A percentile compares a stretch with the other conserved stretches of the same genome.
These are phyloP conservation scores for Amborella trichopoda DNA, from an alignment of 164 flowering plant genomes.

Conservation along the genomic window DNA sequence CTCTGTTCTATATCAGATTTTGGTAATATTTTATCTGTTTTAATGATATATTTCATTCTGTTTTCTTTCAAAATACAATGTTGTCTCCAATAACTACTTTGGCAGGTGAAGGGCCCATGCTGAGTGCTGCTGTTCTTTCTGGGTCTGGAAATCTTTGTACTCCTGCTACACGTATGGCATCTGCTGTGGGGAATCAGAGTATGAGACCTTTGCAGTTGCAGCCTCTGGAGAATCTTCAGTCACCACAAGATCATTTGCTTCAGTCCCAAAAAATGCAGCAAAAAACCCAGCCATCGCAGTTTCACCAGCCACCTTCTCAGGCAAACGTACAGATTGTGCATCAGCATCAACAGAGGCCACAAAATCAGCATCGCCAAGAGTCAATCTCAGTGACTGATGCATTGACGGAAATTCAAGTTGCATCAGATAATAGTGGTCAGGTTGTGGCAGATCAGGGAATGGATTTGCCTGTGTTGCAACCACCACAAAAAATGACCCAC, in stretches of 20 bases:
- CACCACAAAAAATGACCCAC: conserved; percentile 31
- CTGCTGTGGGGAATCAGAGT: conserved; percentile 42
- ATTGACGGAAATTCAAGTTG: conserved; percentile 42
- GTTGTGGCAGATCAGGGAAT: too few species aligned
- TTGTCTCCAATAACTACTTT: too few species aligned
- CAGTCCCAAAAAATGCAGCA: conserved; percentile 27
- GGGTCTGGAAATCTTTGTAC: conserved; percentile 52
- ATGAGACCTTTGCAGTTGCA: conserved; percentile 33
- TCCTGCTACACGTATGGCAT: conserved; percentile 34
- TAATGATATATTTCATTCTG: too few species aligned
- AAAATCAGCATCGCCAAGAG: conserved; percentile 43
- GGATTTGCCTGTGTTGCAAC: too few species aligned
- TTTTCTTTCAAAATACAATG: too few species aligned
- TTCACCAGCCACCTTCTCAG: conserved; percentile 42
- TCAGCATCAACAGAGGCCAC: conserved; percentile 41
- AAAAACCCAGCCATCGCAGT: conserved; percentile 27
- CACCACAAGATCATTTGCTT: conserved; percentile 25
- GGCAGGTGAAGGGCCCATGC: conserved; percentile 58
- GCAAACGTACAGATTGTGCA: conserved; percentile 33
- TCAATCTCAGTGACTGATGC: conserved; percentile 23
- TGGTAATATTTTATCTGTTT: too few species aligned
- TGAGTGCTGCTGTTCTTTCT: conserved; percentile 38
- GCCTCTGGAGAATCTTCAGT: conserved; percentile 36
- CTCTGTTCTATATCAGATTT: too few species aligned
- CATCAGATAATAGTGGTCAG: conserved; percentile 30